phyloP scores from a whole-genome alignment of 2,329 filamentous ascomycete species.

The Penicillium sp. region DNA sequence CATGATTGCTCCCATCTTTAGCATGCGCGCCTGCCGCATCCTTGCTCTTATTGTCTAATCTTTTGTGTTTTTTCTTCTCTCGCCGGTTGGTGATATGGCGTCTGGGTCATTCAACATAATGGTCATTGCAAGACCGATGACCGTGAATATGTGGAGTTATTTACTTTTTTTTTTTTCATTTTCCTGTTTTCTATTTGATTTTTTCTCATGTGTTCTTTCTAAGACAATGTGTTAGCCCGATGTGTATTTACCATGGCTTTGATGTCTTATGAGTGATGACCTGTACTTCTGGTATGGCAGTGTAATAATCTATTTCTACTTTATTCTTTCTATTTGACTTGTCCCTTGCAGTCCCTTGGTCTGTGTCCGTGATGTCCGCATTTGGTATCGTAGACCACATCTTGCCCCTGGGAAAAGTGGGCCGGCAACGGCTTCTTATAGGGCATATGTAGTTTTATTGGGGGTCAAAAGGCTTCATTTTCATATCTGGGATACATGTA shows the following conservation, averaged over 20 bases:
- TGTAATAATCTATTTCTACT: constrained; percentile 21
- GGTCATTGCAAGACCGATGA: constrained; percentile 5
- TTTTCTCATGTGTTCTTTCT: constrained; percentile 8
- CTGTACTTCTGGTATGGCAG: constrained; percentile 26
- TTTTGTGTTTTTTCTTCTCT: constrained; percentile 5
- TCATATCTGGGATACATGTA: no score
- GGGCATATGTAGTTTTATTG: no score
- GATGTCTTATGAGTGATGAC: constrained; percentile 34
- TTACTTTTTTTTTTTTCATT: background rate
- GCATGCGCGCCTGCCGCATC: background rate
- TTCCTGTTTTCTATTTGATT: constrained; percentile 17
- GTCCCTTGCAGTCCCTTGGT: background rate
- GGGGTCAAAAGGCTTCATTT: no score
- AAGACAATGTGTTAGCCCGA: constrained; percentile 16
- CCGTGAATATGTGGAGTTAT: constrained; percentile 15
- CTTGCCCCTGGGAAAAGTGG: no score
- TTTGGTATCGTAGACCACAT: no score
- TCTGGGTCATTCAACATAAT: constrained; percentile 9
- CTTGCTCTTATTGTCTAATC: constrained; percentile 5
- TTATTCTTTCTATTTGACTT: constrained; percentile 8
- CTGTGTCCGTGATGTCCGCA: no score
- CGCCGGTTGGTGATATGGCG: constrained; percentile 8
- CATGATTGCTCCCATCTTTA: constrained; percentile 15
- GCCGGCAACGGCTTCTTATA: no score
- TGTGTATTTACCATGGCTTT: constrained; percentile 29